These are phyloP conservation scores for Coemansia sp. DNA, from an alignment of 192 early-diverging fungal genomes.

Conservation along the genomic window DNA sequence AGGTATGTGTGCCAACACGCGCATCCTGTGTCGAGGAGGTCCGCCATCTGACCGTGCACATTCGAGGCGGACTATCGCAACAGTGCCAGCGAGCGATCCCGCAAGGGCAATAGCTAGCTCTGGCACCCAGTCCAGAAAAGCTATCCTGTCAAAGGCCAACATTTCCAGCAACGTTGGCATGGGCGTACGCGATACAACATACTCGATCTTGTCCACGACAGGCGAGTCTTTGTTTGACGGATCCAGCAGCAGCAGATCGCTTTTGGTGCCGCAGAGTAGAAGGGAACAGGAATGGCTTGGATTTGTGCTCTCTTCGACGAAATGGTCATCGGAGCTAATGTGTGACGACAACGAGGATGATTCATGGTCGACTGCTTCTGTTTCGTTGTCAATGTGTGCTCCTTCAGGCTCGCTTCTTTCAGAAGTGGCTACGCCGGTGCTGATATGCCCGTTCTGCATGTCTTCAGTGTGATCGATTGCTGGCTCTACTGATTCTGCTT, in stretches of 20 bases:
- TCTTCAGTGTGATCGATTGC: conserved; percentile 20
- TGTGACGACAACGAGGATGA: not conserved
- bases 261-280: conserved; percentile 34
- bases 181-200: conserved; percentile 11
- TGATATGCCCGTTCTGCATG: conserved; percentile 27
- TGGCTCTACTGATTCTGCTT: not conserved
- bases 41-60: not conserved
- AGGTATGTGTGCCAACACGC: conserved; percentile 19
- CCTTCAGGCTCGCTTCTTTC: conserved; percentile 6
- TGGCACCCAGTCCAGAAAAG: conserved; percentile 49
- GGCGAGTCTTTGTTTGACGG: conserved; percentile 12
- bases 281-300: conserved; percentile 17
- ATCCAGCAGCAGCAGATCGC: conserved; percentile 38
- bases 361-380: not conserved
- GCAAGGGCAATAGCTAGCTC: conserved; percentile 31
- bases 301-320: conserved; percentile 3
- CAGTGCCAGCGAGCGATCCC: conserved; percentile 29
- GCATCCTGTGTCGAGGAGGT: conserved; percentile 7
- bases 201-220: conserved; percentile 30
- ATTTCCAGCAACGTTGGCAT: conserved; percentile 12
- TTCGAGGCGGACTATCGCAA: conserved; percentile 23
- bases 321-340: not conserved
- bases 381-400: too few relatives aligned
- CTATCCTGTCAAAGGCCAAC: conserved; percentile 36
- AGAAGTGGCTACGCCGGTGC: not conserved